phyloP scores from a whole-genome alignment of 2,329 filamentous ascomycete genomes.

The Nakataea oryzae region DNA sequence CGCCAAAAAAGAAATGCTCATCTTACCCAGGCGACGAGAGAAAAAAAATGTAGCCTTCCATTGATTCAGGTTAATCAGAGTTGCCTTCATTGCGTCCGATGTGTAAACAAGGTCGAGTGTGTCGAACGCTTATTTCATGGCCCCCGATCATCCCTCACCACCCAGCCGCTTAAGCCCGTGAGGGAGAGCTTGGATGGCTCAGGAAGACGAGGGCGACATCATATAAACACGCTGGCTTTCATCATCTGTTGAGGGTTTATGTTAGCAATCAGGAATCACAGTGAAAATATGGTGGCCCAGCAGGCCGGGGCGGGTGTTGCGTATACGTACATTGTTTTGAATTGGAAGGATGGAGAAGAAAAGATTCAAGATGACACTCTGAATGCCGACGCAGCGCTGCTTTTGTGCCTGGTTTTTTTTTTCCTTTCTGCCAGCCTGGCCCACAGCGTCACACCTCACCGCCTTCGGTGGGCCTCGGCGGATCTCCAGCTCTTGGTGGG shows the following conservation, averaged over 20 bases:
- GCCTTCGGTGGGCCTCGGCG: neutral
- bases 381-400: constrained; percentile 8
- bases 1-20: neutral
- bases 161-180: constrained; percentile 82
- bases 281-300: neutral
- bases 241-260: constrained; percentile 62
- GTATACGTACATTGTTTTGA: constrained; percentile 73
- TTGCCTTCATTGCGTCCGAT: constrained; percentile 96
- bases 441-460: neutral
- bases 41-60: constrained; percentile 13
- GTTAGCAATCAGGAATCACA: constrained; percentile 15
- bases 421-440: constrained; percentile 7
- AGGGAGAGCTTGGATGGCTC: constrained; percentile 70
- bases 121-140: constrained; percentile 99
- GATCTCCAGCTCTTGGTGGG: neutral
- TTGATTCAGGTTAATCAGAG: constrained; percentile 61
- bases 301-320: neutral
- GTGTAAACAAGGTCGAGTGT: constrained; percentile 89
- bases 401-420: constrained; percentile 13
- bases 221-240: constrained; percentile 96
- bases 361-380: constrained; percentile 27
- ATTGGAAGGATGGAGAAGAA: constrained; percentile 84
- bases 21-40: neutral
- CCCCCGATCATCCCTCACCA: constrained; percentile 53
- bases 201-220: constrained; percentile 61